These are phyloP conservation scores for Lentinula edodes DNA, from an alignment of 768 basidiomycete genomes.

Conservation along the genomic window DNA sequence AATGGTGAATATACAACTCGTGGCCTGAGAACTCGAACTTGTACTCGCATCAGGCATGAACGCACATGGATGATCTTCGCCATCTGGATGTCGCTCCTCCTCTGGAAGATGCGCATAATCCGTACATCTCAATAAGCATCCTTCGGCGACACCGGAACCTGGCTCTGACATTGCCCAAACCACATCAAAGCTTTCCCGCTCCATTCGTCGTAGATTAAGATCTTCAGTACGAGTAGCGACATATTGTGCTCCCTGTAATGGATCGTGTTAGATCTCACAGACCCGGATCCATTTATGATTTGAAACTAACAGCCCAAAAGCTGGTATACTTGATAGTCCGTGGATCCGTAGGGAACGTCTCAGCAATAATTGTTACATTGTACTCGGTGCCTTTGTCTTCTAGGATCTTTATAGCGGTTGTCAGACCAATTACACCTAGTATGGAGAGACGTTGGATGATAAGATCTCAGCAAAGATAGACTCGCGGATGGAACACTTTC, in stretches of 20 bases:
- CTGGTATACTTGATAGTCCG: conserved; percentile 75
- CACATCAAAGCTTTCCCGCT: conserved; percentile 65
- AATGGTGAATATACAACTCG: conserved; percentile 1
- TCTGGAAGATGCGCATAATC: conserved; percentile 58
- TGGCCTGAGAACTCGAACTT: conserved; percentile 13
- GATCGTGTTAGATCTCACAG: not conserved
- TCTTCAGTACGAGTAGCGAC: conserved; percentile 53
- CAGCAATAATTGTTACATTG: conserved; percentile 64
- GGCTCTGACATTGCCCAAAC: conserved; percentile 72
- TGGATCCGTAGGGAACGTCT: conserved; percentile 65
- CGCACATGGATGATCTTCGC: conserved; percentile 26
- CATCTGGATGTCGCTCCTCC: conserved; percentile 30
- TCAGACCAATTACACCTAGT: conserved; percentile 49
- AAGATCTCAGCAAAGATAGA: not conserved
- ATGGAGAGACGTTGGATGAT: not conserved
- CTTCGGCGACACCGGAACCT: conserved; percentile 41
- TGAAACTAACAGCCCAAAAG: conserved; percentile 61
- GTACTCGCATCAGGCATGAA: conserved; percentile 48
- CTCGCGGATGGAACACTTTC: not conserved
- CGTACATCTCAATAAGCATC: conserved; percentile 56
- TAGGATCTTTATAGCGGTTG: conserved; percentile 48
- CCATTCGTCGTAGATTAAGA: conserved; percentile 52
- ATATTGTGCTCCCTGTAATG: conserved; percentile 73
- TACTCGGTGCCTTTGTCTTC: conserved; percentile 56
- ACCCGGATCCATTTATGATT: not conserved